Percentiles rank a stretch among this genome's conserved stretches.
These are phyloP conservation scores for Metschnikowia rubicola DNA, from an alignment of 805 yeast genomes.

Conservation along the genomic window DNA sequence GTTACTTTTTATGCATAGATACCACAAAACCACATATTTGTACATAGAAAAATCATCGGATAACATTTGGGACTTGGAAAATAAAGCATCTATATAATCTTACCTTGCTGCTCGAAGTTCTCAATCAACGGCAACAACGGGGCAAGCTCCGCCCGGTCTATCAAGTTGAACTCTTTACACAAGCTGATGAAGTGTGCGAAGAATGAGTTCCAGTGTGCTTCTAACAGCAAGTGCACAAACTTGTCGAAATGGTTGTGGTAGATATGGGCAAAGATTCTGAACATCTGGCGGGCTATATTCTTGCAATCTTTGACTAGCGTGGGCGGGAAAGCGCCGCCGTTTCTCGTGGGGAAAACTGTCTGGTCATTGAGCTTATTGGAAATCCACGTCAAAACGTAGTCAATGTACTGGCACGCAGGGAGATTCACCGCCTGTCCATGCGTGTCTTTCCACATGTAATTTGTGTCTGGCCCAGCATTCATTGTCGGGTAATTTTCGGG, in stretches of 20 bases:
- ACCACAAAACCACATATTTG: neutral
- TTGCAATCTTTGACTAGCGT: slow-evolving; percentile 78
- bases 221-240: slow-evolving; percentile 84
- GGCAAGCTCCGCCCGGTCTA: slow-evolving; percentile 74
- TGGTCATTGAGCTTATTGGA: slow-evolving; percentile 85
- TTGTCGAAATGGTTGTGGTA: slow-evolving; percentile 94
- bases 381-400: slow-evolving; percentile 87
- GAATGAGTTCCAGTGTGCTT: slow-evolving; percentile 97
- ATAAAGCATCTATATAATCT: slow-evolving; percentile 44
- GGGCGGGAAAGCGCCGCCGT: slow-evolving; percentile 86
- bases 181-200: slow-evolving; percentile 93
- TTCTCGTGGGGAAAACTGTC: slow-evolving; percentile 84
- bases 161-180: slow-evolving; percentile 74
- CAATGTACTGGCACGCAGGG: slow-evolving; percentile 92
- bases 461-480: slow-evolving; percentile 93
- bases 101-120: slow-evolving; percentile 81
- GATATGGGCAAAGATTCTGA: slow-evolving; percentile 91
- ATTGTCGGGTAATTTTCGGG: slow-evolving; percentile 87
- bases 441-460: slow-evolving; percentile 86
- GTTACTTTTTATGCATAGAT: neutral
- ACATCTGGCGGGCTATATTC: slow-evolving; percentile 87
- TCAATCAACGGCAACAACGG: slow-evolving; percentile 79
- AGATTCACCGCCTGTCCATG: slow-evolving; percentile 73
- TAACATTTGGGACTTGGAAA: neutral
- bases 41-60: slow-evolving; percentile 4